phyloP scores from a whole-genome alignment of 1,139 yeast genomes.

The Meyerozyma smithsonii region DNA sequence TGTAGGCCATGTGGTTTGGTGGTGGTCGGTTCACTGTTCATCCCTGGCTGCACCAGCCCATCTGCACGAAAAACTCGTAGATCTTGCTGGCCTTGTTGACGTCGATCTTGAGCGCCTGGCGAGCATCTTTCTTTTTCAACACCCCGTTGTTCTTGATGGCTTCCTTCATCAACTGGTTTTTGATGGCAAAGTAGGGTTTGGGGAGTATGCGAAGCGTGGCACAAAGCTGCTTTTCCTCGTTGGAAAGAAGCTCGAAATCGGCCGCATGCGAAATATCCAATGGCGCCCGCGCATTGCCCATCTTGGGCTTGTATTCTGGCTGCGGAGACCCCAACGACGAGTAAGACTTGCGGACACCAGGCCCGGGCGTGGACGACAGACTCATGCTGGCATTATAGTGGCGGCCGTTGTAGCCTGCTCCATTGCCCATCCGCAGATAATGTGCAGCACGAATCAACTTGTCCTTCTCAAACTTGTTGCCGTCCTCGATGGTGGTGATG shows the following conservation, averaged over 20 bases:
- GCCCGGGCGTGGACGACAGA: slow-evolving; percentile 2
- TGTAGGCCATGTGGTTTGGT: background rate
- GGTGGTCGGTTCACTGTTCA: slow-evolving; percentile 10
- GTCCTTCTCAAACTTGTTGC: slow-evolving; percentile 83
- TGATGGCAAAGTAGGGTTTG: slow-evolving; percentile 89
- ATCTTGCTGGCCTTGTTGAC: slow-evolving; percentile 81
- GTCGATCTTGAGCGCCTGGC: slow-evolving; percentile 80
- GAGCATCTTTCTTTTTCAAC: slow-evolving; percentile 76
- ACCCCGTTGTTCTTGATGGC: slow-evolving; percentile 80
- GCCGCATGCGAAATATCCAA: slow-evolving; percentile 78
- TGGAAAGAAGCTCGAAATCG: slow-evolving; percentile 75
- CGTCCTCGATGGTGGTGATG: slow-evolving; percentile 76
- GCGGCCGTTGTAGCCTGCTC: slow-evolving; percentile 16
- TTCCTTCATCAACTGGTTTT: slow-evolving; percentile 87
- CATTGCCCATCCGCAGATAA: slow-evolving; percentile 56
- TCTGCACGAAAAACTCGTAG: slow-evolving; percentile 86
- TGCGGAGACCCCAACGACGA: background rate
- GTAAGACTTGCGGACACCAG: slow-evolving; percentile 2
- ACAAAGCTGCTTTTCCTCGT: slow-evolving; percentile 84
- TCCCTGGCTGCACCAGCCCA: slow-evolving; percentile 71
- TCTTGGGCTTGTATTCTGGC: slow-evolving; percentile 25
- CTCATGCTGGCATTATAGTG: slow-evolving; percentile 8
- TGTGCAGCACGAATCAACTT: slow-evolving; percentile 59
- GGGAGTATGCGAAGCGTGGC: slow-evolving; percentile 81
- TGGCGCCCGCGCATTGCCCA: slow-evolving; percentile 42